Evolutionary conservation across 805 yeast species (phyloP), one percentile per base, ranked within the genome.

Genomic region (Ogataea polymorpha): DNA sequence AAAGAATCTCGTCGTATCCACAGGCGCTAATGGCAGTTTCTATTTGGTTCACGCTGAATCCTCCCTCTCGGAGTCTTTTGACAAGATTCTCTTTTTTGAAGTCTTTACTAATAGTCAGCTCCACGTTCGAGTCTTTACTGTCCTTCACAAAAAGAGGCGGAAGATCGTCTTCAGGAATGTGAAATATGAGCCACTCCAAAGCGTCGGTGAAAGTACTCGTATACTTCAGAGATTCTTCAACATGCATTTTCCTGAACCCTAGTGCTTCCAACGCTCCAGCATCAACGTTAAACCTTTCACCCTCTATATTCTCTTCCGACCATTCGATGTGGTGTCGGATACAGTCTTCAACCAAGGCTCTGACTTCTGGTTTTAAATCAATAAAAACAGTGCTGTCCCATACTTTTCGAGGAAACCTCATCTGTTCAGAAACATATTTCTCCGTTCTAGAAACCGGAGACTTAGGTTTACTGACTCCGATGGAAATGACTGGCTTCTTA

Each of bases 161-260:
- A 23, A 91, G 66, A 54, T 91, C 99, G 56, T 90, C 98, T 48
- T 93, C 97, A 0, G 98, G 98, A 3, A 91, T 77, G 55, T 91
- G 93, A 50, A 90, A 81, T 9, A 91, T 63, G 14, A 91, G 71
- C 91, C 93, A 85, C 46, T 82, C 86, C 31, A 85, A 61, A 0
- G 82, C 71, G 17, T 73, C 77, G 2, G 73, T 68, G 41, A 78
- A 70, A 1, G 72, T 52, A 3, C 56, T 48, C 0, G 81, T 68
- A 54, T 86, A 86, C 20, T 67, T 63, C 34, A 86, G 63, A 0
- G 96, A 80, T 54, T 91, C 98, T 2, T 66, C 62, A 1, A 83
- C 76, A 56, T 90, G 97, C 1, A 74, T 55, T 25, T 66, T 61
- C 42, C 89, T 74, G 54, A 91, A 91, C 0, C 95, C 93, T 5